A percentile compares a stretch with the other conserved stretches of the same genome.
These are phyloP conservation scores for Lecanoromycetidae sp. DNA, from an alignment of 2,329 filamentous ascomycete genomes.

Conservation along the genomic window DNA sequence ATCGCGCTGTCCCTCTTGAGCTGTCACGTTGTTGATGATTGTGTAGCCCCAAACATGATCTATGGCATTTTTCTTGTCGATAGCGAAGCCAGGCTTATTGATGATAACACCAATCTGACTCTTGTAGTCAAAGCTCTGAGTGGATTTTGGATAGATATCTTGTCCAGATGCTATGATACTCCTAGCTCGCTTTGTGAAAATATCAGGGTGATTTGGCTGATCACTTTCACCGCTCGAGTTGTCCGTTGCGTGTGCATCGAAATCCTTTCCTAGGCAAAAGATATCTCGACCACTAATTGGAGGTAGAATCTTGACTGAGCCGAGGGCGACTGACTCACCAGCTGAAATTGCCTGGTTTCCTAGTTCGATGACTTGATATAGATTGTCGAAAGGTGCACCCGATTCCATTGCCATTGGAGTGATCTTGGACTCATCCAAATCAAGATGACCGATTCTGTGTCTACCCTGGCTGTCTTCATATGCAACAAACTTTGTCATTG, in stretches of 20 bases:
- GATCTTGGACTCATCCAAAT: slow-evolving; percentile 28
- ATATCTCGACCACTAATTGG: slow-evolving; percentile 40
- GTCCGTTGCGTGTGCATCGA: slow-evolving; percentile 45
- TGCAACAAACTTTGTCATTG: slow-evolving; percentile 30
- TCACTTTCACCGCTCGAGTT: slow-evolving; percentile 43
- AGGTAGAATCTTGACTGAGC: slow-evolving; percentile 33
- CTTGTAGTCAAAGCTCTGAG: slow-evolving; percentile 42
- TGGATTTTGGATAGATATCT: slow-evolving; percentile 37
- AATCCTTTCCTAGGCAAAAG: slow-evolving; percentile 47
- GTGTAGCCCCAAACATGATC: slow-evolving; percentile 46
- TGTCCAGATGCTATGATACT: slow-evolving; percentile 41
- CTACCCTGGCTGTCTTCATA: slow-evolving; percentile 22
- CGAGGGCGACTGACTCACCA: slow-evolving; percentile 26
- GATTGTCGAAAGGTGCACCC: slow-evolving; percentile 34
- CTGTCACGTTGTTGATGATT: slow-evolving; percentile 47
- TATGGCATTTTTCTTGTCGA: slow-evolving; percentile 35
- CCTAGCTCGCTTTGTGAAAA: slow-evolving; percentile 44
- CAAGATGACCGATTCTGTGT: slow-evolving; percentile 32
- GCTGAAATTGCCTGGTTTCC: slow-evolving; percentile 28
- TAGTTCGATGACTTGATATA: slow-evolving; percentile 43
- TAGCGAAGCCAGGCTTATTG: slow-evolving; percentile 36
- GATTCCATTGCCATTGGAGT: slow-evolving; percentile 36
- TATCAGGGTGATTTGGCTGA: slow-evolving; percentile 41
- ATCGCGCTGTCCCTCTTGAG: slow-evolving; percentile 42
- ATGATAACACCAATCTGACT: slow-evolving; percentile 46